Evolutionary conservation across 176 grass and related monocot genomes (phyloP).

Genomic region (Raddia guianensis): DNA sequence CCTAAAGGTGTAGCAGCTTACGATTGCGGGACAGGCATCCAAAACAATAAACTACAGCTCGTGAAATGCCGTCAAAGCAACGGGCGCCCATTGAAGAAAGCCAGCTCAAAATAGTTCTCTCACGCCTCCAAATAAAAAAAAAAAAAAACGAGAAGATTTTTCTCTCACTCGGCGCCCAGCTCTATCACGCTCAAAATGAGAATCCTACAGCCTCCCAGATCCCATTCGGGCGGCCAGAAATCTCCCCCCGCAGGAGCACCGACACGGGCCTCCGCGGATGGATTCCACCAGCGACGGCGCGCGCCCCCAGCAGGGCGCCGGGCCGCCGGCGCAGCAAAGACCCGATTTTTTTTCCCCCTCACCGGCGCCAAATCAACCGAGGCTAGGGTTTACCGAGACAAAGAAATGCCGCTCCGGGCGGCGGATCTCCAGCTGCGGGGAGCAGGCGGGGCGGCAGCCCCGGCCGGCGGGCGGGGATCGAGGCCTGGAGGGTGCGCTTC

Average conservation of each 20-base stretch:
- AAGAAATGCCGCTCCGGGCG: constrained; percentile 40
- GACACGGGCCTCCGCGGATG: constrained; percentile 18
- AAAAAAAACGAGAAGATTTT: not conserved
- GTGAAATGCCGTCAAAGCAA: constrained; percentile 7
- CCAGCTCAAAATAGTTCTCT: constrained; percentile 23
- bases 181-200: constrained; percentile 33
- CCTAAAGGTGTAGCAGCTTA: not conserved
- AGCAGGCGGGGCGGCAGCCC: constrained; percentile 5
- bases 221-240: constrained; percentile 25
- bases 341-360: constrained; percentile 21
- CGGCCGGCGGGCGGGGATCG: constrained; percentile 7
- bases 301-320: not conserved
- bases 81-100: constrained; percentile 17
- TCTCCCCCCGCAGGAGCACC: constrained; percentile 28
- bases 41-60: not conserved
- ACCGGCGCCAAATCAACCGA: not conserved
- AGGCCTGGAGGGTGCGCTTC: not conserved
- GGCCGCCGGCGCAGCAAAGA: constrained; percentile 25
- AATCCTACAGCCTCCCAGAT: constrained; percentile 36
- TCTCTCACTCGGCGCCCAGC: not conserved
- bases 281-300: constrained; percentile 6
- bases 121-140: constrained; percentile 14
- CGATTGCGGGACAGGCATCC: not conserved
- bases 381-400: constrained; percentile 55
- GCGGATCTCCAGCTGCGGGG: constrained; percentile 44